Evolutionary conservation across 164 flowering plant genomes (phyloP), one percentile per base, ranked within the genome.

Genomic region (Paratinospora sagittata): DNA sequence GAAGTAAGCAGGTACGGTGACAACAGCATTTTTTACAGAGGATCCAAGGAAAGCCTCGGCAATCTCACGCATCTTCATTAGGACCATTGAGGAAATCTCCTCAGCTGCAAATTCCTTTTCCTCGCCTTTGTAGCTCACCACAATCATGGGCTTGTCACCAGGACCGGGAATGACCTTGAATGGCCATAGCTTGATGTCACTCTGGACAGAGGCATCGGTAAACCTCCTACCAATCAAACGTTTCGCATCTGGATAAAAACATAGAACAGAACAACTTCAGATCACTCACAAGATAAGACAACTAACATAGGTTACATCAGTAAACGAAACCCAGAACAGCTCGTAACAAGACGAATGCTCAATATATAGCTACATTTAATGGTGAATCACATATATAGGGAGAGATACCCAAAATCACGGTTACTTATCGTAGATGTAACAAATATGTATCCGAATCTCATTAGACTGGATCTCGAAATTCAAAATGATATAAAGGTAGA

Each of bases 61-160:
- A 77, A 82, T 80, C 73, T 81, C 86, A 60, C 82, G 76, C 88
- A 85, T 83, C 76, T 81, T 83, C 3, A 47, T 75, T 10, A 84
- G 78, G 9, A 84, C 80, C 77, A 81, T 81, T 0, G 83, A 81
- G 0, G 81, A 81, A 23, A 81, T 81, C 71, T 81, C 83, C 58
- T 81, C 81, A 6, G 84, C 81, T 6, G 81, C 69, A 30, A 76
- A 76, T 21, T 75, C 78, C 76, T 78, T 81, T 34, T 78, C 81
- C 58, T 76, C 79, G 2, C 77, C 77, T 68, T 74, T 81, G 73
- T 81, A 71, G 26, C 24, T 43, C 1, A 79, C 82, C 6, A 67
- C 41, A 47, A 79, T 81, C 82, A 81, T 77, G 76, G 84, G 84
- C 72, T 79, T 81, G 57, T 81, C 82, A n/a, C 71, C 82, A 12